Evolutionary conservation across 192 early-diverging fungal genomes (phyloP), one percentile per base, ranked within the genome.

Genomic region (Radiomyces spectabilis): DNA sequence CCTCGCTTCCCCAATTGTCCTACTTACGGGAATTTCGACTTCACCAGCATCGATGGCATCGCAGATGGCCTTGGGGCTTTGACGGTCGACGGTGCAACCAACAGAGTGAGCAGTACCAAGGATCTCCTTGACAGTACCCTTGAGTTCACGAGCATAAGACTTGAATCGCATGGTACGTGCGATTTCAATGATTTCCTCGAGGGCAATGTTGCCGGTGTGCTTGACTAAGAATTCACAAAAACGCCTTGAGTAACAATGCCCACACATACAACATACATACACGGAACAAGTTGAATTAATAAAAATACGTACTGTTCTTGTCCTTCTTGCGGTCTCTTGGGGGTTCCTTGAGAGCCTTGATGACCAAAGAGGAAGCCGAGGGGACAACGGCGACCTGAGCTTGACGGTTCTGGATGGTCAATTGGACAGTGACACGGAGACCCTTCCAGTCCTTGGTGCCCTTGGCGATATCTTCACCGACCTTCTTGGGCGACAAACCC

Each of bases 401-500:
- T 77, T 99, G 96, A 87, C 96, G 91, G 90, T 99, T 99, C 80
- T 99, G 96, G 61, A 99, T 92, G 68, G 90, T 92, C 77, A 99
- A 85, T 80, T 91, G 82, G 59, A 99, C 94, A 46, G 96, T 99
- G 69, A 99, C 89, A 65, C 89, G 85, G 55, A 99, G 86, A 82
- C 96, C 96, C 85, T 99, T 99, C 89, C 89, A 99, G 66, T 91
- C 93, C 76, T 90, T 80, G 65, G 96, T 99, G 61, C 88, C 93
- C 86, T 99, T 99, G 82, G 96, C 96, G 62, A 99, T 99, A 76
- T 99, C 96, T 81, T 99, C 96, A 84, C 96, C 96, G 50, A 95
- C 89, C 85, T 99, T 99, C 86, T 99, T 99, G 80, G 96, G 96
- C 42, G 94, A 91, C 67, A 86, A 79, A 96, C 96, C 96, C 66